Evolutionary conservation across 805 yeast species (phyloP).

Genomic region (Blastobotrys americana): DNA sequence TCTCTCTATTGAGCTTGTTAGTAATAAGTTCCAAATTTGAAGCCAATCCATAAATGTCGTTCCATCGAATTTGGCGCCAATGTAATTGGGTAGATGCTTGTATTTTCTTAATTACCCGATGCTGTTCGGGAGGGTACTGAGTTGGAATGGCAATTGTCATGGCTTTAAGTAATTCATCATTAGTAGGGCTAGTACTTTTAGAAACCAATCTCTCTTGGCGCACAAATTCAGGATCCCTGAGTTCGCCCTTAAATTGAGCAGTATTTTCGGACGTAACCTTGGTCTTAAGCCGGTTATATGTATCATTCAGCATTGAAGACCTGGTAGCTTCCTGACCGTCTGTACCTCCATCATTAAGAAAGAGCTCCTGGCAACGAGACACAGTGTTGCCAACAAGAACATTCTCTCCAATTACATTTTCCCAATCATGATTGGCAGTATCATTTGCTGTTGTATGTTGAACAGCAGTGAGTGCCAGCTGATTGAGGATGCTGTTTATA

Average conservation of each 20-base stretch:
- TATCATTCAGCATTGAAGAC: background rate
- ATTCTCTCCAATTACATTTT: slow-evolving; percentile 8
- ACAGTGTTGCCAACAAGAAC: slow-evolving; percentile 11
- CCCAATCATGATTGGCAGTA: slow-evolving; percentile 8
- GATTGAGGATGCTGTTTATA: slow-evolving; percentile 10
- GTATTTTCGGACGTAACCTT: background rate
- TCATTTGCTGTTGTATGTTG: background rate
- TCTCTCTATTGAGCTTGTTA: background rate
- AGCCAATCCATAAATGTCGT: background rate
- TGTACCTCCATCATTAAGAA: background rate
- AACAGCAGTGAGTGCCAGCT: background rate
- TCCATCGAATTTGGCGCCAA: background rate
- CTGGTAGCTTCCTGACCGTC: background rate
- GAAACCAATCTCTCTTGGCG: background rate
- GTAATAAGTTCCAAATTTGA: background rate
- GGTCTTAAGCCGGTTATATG: background rate
- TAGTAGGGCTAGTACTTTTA: background rate
- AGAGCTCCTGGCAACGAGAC: slow-evolving; percentile 13
- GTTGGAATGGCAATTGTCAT: slow-evolving; percentile 1
- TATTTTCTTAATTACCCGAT: background rate
- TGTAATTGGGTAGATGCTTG: background rate
- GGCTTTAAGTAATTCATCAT: background rate
- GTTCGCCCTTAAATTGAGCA: background rate
- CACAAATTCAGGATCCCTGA: background rate
- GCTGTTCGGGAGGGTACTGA: slow-evolving; percentile 1